These are phyloP conservation scores for Pseudogymnoascus sp. DNA, from an alignment of 2,329 filamentous ascomycete species.

Conservation along the genomic window DNA sequence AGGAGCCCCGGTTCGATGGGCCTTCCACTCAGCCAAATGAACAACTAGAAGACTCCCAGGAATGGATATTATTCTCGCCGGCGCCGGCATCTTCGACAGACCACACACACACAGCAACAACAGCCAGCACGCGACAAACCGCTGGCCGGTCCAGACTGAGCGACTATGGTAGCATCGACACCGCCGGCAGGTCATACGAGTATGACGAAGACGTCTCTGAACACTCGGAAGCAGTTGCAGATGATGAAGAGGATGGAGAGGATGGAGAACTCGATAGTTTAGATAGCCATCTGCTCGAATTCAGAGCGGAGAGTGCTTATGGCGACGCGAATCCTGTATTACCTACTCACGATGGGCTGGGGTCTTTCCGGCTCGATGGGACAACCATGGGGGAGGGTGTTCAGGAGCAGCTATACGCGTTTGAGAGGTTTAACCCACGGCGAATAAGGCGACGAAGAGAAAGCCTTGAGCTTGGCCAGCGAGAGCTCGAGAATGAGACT, in stretches of 20 bases:
- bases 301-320: constrained; percentile 52
- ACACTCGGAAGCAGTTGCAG: constrained; percentile 52
- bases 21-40: constrained; percentile 26
- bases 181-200: constrained; percentile 53
- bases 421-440: constrained; percentile 75
- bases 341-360: constrained; percentile 87
- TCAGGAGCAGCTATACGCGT: constrained; percentile 82
- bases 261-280: constrained; percentile 84
- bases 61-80: constrained; percentile 94
- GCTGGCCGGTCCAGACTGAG: constrained; percentile 67
- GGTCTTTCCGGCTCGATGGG: constrained; percentile 67
- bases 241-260: constrained; percentile 58
- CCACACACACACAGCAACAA: constrained; percentile 53
- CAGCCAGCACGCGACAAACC: constrained; percentile 55
- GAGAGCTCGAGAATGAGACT: constrained; percentile 46
- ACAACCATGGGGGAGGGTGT: constrained; percentile 47
- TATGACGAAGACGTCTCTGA: constrained; percentile 38
- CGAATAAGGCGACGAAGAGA: constrained; percentile 50
- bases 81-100: constrained; percentile 59
- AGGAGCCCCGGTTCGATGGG: constrained; percentile 30
- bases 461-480: constrained; percentile 44
- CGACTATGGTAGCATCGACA: constrained; percentile 73
- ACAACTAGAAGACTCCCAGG: constrained; percentile 65
- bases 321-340: constrained; percentile 51
- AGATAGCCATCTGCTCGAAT: constrained; percentile 85